Conservation (phyloP, 345 rosid species). For the Schrenkiella parvula region DNA sequence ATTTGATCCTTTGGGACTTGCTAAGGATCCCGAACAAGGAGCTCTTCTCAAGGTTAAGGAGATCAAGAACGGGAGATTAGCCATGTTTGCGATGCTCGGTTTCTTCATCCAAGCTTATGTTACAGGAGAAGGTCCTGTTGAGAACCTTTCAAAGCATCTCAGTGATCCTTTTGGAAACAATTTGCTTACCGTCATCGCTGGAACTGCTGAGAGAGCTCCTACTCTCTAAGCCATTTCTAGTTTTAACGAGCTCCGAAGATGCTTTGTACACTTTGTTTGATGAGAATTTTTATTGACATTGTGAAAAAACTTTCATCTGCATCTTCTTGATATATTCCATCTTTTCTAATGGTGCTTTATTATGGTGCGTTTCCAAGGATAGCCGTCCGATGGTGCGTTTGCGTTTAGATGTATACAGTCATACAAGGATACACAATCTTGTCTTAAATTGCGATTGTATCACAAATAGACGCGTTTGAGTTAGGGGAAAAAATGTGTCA, state of each 20-base stretch:
- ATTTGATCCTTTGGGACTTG: slow-evolving; percentile 92
- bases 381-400: not conserved
- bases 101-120: slow-evolving; percentile 88
- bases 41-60: slow-evolving; percentile 94
- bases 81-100: slow-evolving; percentile 94
- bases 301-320: slow-evolving; percentile 15
- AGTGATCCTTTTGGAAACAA: slow-evolving; percentile 98
- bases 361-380: not conserved
- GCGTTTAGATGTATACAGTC: not conserved
- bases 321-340: slow-evolving; percentile 22
- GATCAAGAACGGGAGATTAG: slow-evolving; percentile 91
- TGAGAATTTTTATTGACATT: slow-evolving; percentile 17
- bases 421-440: too few relatives aligned
- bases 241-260: slow-evolving; percentile 5
- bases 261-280: slow-evolving; percentile 33
- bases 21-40: slow-evolving; percentile 90
- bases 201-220: slow-evolving; percentile 77
- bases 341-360: not conserved
- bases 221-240: slow-evolving; percentile 48
- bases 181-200: slow-evolving; percentile 85
- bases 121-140: slow-evolving; percentile 95
- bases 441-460: too few relatives aligned
- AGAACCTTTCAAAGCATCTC: slow-evolving; percentile 87
- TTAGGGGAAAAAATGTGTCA: too few relatives aligned
- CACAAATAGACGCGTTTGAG: too few relatives aligned